These are phyloP conservation scores for Oryza punctata DNA, from an alignment of 176 grass and related monocot genomes.

Conservation along the genomic window DNA sequence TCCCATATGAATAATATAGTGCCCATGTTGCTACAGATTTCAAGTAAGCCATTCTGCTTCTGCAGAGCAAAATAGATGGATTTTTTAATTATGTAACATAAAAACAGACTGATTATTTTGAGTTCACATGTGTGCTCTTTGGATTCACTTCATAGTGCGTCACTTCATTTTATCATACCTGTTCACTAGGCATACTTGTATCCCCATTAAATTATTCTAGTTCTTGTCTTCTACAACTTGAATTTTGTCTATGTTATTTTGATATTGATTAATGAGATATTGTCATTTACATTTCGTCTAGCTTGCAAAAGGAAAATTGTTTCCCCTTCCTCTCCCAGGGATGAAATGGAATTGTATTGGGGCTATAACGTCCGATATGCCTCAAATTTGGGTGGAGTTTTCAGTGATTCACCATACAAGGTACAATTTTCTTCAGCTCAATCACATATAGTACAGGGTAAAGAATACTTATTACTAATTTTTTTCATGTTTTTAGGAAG, in stretches of 20 bases:
- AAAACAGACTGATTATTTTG: background rate
- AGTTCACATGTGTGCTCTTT: background rate
- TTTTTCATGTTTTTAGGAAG: conserved; percentile 59
- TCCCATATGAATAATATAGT: background rate
- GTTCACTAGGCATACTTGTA: background rate
- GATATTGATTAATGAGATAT: conserved; percentile 30
- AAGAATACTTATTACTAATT: background rate
- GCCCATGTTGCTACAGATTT: background rate
- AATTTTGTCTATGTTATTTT: conserved; percentile 14
- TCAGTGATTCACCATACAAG: conserved; percentile 67
- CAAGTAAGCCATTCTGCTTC: background rate
- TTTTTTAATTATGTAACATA: background rate
- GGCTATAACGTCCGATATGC: conserved; percentile 94
- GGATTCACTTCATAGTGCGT: background rate
- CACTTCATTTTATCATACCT: background rate
- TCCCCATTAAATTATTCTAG: background rate
- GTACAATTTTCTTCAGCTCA: conserved; percentile 51
- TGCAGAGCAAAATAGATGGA: background rate
- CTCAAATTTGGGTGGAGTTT: conserved; percentile 75
- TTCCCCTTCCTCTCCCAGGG: conserved; percentile 48
- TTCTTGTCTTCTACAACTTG: background rate
- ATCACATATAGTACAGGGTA: background rate
- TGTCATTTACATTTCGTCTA: conserved; percentile 36
- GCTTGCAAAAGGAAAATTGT: conserved; percentile 71
- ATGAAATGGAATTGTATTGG: conserved; percentile 83